Evolutionary conservation across 805 yeast species (phyloP).

Genomic region (Barnettozyma botsteinii): DNA sequence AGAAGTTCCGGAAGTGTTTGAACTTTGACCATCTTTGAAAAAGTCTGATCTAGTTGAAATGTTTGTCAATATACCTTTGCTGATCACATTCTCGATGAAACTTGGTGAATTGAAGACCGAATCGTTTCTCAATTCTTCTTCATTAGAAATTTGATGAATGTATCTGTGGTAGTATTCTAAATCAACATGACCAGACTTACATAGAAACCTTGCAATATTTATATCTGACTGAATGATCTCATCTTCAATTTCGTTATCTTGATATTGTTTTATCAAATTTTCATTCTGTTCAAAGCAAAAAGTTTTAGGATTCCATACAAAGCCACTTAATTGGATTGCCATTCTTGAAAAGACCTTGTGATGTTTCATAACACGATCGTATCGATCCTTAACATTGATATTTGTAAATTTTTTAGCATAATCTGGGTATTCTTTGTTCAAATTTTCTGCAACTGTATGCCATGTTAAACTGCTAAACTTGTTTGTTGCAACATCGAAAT

Average conservation of each 20-base stretch:
- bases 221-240: constrained; percentile 14
- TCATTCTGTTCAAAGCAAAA: constrained; percentile 18
- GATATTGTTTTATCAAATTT: constrained; percentile 12
- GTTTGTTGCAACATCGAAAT: constrained; percentile 12
- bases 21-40: constrained; percentile 10
- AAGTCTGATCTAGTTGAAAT: constrained; percentile 12
- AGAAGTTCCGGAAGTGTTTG: constrained; percentile 7
- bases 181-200: constrained; percentile 24
- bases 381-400: constrained; percentile 25
- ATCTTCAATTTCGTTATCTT: constrained; percentile 12
- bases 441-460: constrained; percentile 24
- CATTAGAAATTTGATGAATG: constrained; percentile 11
- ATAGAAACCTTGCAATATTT: constrained; percentile 18
- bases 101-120: constrained; percentile 17
- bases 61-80: constrained; percentile 18
- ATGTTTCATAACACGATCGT: constrained; percentile 24
- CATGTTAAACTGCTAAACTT: constrained; percentile 20
- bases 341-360: constrained; percentile 21
- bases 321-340: constrained; percentile 20
- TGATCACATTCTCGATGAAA: constrained; percentile 22
- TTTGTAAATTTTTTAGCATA: constrained; percentile 24
- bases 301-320: constrained; percentile 20
- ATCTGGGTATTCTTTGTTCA: constrained; percentile 23
- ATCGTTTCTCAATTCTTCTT: constrained; percentile 13
- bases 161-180: constrained; percentile 24